Base-by-base conservation (phyloP, 1,284 basidiomycete species). In the Pterula multifida region DNA sequence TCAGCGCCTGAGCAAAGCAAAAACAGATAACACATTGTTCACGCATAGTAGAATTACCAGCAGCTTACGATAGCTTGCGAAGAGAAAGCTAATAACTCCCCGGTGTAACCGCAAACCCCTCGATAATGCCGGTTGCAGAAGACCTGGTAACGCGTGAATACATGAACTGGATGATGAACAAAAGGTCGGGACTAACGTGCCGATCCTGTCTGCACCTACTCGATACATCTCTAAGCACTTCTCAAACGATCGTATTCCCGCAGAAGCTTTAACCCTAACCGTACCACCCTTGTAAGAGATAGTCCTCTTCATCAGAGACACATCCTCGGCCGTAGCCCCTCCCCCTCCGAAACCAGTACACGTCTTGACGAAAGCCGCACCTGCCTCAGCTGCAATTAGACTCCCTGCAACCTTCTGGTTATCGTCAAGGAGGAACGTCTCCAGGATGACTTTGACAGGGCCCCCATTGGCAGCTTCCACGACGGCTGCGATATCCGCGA, bases 211-310 rank as follows among this genome's bases (percentile, higher is more conserved):
- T 4, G 72, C 72, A 1, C 72, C 72, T n/a, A 71, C 68, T 26
- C 56, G 56, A 45, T 73, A 63, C 69, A 75, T 69, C 51, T 70
- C 68, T 48, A 66, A 26, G 53, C 69, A 73, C 46, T 65, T 65
- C 17, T 71, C 69, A 49, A 72, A 68, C 2, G 61, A 68, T 6
- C 68, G 55, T n/a, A 75, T 68, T 2, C 72, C 73, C 13, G 67
- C 73, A 6, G 69, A 71, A 11, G 73, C 72, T 55, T 74, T 75
- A n/a, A 75, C 70, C 53, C 68, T 67, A 12, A 74, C 69, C 3
- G 51, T 55, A 1, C 61, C 64, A 15, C 32, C 51, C 49, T 65
- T 68, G 54, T 70, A 70, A 39, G 57, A 57, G 15, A 73, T 69
- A 0, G 65, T 60, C 49, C 57, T 63, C 50, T 62, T 66, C 68